Base-by-base conservation (phyloP, 2,329 filamentous ascomycete species). In the Gnomoniopsis smithogilvyi region DNA sequence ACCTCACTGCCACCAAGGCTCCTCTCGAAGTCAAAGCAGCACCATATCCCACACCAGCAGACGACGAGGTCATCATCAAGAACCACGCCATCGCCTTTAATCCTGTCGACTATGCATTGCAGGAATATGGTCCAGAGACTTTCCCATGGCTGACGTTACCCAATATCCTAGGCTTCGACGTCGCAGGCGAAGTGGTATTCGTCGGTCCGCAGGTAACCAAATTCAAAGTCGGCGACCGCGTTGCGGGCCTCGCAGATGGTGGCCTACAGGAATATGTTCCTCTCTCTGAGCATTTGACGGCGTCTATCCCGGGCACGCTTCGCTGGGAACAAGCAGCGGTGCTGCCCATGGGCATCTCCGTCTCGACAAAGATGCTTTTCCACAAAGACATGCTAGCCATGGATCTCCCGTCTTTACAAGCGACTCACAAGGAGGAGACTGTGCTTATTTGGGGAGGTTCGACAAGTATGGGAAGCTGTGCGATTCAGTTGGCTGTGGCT, bases 391-490 rank as follows among this genome's bases (percentile, higher is more conserved):
- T 41, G 30, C 41, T 60, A 34, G 54, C 17, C 8, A 41, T 62
- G 54, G 30, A 52, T 51, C 54, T 65, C n/a, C 67, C 67, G 0
- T 61, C 54, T 6, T 6, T 54, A n/a, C 43, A 19, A 11, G 19
- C 48, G 34, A 56, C 30, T 30, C 57, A 38, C n/a, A 62, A 48
- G 36, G 58, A 59, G 33, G 61, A 61, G 56, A 65, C 69, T 22
- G 17, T 80, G 0, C 66, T 83, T 19, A 67, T 82, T 19, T 82
- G 78, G 76, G 79, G 80, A 38, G 81, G 78, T 3, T 75, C 78
- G 2, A 74, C 74, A 12, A 73, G 70, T 50, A 77, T 80, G 2
- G 78, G 78, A 3, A 70, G 72, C 62, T 74, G 73, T 50, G 76
- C 74, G 3, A 72, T 80, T 3, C 77, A 80, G 62, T 71, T 80